Evolutionary conservation across 352 stramenopile genomes (phyloP), one percentile per base, ranked within the genome.

Genomic region (Globisporangium rhizosaccharum): DNA sequence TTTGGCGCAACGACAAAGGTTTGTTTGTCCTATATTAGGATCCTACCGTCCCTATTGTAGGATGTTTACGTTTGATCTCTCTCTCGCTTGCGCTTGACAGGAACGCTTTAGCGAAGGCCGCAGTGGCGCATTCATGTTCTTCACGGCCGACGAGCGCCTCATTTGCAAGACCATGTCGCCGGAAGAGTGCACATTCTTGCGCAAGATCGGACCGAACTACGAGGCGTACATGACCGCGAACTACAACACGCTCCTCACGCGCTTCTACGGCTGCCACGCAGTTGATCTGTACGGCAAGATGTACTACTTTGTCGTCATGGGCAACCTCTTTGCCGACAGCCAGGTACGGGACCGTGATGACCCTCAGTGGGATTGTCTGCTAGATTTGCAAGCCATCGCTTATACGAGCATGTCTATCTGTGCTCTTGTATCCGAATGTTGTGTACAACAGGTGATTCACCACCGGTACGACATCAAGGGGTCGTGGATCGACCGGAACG

Each of bases 231-330:
- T 96, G 65, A 82, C 79, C 0, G 74, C 76, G 33, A 92, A 97
- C 67, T 81, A 70, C 8, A 81, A 89, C 56, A 94, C 82, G 7
- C 72, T 97, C 36, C 56, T 97, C 28, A 96, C 84, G 25, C 87
- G 88, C 1, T 97, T 96, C 61, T 95, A 94, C 58, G 90, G 90
- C 9, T 96, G 85, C 61, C 90, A 97, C 65, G 78, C 80, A 1
- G 83, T 97, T 20, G 82, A 74, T 14, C 60, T 97, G 68, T 97
- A 97, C 62, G 87, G 88, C 30, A 92, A 95, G 49, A 92, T 88
- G 72, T 96, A 96, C 72, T 94, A 92, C 68, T 97, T 97, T 59
- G 87, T 97, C 20, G 90, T 97, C 30, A 97, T 97, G 90, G 85
- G 74, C 15, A 97, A 97, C 51, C 55, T 97, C 49, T 96, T 97